Base-by-base conservation (phyloP, 805 yeast genomes). In the Clavispora phyllophila region DNA sequence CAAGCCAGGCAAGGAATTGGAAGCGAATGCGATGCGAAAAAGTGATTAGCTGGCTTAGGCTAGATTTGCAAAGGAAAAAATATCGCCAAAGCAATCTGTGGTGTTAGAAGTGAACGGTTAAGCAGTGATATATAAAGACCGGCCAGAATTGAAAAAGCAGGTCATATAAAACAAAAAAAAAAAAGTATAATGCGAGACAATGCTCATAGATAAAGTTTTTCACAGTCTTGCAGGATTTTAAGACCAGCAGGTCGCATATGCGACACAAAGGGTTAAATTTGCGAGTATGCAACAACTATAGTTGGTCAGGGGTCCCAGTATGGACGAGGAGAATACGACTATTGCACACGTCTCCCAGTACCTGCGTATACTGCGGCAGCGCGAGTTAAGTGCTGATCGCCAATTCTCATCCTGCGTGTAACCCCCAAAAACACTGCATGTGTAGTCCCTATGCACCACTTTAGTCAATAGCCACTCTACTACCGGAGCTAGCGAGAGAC, bases 101-200 rank as follows among this genome's bases (percentile, higher is more conserved):
- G n/a, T 36, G n/a, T n/a, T n/a, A 1, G 26, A 9, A 31, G 25
- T 18, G 24, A 27, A 28, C 26, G 40, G 28, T 35, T 43, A 42
- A 23, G 26, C 20, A 26, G 25, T 24, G 40, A 17, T 29, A 29
- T 29, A 29, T 29, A 29, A 29, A 29, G 19, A 14, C 33, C 14
- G 13, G 20, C 20, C 13, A 15, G 19, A 17, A 29, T 5, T 27
- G 27, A 25, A 9, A 17, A 29, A 17, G 33, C 33, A 17, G 33
- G 19, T 17, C 20, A 29, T 29, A 29, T 9, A 25, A 25, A 17
- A 5, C 23, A 22, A 22, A 34, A 34, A 20, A 34, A 14, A 34
- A 34, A 22, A 34, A 7, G 3, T 6, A 34, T 13, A 22, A 14
- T 13, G 17, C 27, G 14, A 17, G 2, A 29, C 20, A 29, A 29